Evolutionary conservation across 1,284 basidiomycete species (phyloP).

Genomic region (Sporisorium sorghi): DNA sequence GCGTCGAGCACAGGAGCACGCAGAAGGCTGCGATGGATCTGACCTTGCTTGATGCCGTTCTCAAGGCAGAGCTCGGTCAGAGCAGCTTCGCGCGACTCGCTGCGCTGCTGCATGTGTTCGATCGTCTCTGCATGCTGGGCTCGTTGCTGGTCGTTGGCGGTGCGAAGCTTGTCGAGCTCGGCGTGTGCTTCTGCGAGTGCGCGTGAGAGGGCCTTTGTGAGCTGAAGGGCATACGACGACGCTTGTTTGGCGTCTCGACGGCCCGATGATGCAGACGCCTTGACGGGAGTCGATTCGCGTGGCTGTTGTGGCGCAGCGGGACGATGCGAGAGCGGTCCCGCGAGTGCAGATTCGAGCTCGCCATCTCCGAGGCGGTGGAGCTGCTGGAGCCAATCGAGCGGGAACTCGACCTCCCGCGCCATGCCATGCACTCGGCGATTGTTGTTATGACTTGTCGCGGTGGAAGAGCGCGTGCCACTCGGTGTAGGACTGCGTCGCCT

Average conservation of each 20-base stretch:
- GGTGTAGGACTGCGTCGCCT: slow-evolving; percentile 23
- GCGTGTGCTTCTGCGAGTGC: slow-evolving; percentile 34
- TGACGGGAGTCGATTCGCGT: slow-evolving; percentile 44
- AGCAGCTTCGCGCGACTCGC: slow-evolving; percentile 47
- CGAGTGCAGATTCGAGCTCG: slow-evolving; percentile 33
- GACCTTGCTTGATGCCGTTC: slow-evolving; percentile 55
- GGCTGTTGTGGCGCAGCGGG: slow-evolving; percentile 22
- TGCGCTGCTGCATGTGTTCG: slow-evolving; percentile 41
- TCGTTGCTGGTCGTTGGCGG: slow-evolving; percentile 14
- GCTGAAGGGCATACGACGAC: slow-evolving; percentile 29
- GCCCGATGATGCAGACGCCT: slow-evolving; percentile 12
- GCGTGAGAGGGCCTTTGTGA: slow-evolving; percentile 36
- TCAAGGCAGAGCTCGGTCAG: slow-evolving; percentile 48
- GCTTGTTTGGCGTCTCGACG: slow-evolving; percentile 7
- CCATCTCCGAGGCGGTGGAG: slow-evolving; percentile 30
- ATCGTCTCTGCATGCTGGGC: slow-evolving; percentile 28
- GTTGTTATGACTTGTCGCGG: not conserved
- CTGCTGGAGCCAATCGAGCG: slow-evolving; percentile 39
- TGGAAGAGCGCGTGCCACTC: slow-evolving; percentile 15
- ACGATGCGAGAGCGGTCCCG: slow-evolving; percentile 44
- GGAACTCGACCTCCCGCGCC: slow-evolving; percentile 38
- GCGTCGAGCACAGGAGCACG: slow-evolving; percentile 51
- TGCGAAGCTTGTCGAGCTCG: slow-evolving; percentile 28
- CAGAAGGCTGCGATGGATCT: slow-evolving; percentile 50
- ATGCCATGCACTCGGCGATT: slow-evolving; percentile 22